A percentile compares a stretch with the other conserved stretches of the same genome.
Conservation (phyloP, 2,329 filamentous ascomycete species). For the Sporothrix humicola region DNA sequence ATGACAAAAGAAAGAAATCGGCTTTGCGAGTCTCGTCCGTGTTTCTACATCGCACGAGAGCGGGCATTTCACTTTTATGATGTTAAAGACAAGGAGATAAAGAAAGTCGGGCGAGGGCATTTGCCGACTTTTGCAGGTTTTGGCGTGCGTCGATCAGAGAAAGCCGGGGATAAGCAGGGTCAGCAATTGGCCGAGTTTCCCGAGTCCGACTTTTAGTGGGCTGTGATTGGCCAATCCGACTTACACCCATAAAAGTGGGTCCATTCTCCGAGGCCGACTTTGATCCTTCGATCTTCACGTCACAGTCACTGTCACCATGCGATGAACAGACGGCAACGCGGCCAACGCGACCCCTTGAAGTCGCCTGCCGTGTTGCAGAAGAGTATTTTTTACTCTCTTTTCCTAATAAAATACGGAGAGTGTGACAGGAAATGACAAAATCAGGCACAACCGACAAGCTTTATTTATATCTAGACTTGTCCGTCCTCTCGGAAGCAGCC, state of each 20-base stretch:
- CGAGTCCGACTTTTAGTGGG: not conserved
- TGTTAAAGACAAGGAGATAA: constrained; percentile 12
- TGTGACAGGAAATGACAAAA: not conserved
- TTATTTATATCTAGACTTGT: not conserved
- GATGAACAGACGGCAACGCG: constrained; percentile 16
- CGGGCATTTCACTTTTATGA: constrained; percentile 17
- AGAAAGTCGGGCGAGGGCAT: constrained; percentile 14
- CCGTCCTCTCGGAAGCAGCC: not conserved
- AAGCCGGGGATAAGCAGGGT: constrained; percentile 22
- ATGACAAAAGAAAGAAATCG: constrained; percentile 9
- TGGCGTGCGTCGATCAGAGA: not conserved
- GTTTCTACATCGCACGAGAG: not conserved
- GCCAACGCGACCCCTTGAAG: not conserved
- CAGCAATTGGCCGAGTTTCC: not conserved
- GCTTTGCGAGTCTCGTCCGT: not conserved
- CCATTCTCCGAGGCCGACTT: not conserved
- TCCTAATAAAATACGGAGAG: too few relatives aligned
- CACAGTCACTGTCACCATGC: not conserved
- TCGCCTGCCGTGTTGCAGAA: too few relatives aligned
- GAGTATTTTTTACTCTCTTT: too few relatives aligned
- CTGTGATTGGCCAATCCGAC: not conserved
- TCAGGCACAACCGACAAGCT: not conserved
- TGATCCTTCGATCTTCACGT: not conserved
- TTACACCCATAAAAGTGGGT: constrained; percentile 1
- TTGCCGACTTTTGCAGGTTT: constrained; percentile 24